These are phyloP conservation scores for Fusarium buharicum DNA, from an alignment of 2,329 filamentous ascomycete species.

Conservation along the genomic window DNA sequence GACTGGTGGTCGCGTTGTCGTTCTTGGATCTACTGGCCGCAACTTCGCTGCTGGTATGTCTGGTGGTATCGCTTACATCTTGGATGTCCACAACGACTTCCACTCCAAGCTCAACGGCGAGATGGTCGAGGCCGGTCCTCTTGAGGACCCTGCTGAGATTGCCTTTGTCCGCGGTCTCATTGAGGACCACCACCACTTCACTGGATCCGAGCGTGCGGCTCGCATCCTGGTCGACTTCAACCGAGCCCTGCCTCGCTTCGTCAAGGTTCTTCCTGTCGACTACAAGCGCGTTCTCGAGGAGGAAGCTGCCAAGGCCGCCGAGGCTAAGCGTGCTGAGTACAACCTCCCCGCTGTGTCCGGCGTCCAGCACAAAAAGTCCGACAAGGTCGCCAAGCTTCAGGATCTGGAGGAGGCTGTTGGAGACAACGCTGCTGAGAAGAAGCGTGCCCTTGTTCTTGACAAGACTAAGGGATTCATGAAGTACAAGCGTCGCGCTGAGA, in stretches of 20 bases:
- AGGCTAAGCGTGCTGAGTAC: conserved; percentile 85
- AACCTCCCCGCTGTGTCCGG: conserved; percentile 81
- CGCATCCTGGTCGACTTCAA: conserved; percentile 96
- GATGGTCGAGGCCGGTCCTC: conserved; percentile 89
- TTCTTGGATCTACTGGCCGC: conserved; percentile 88
- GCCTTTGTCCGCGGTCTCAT: conserved; percentile 90
- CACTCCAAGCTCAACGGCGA: conserved; percentile 93
- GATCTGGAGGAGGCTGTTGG: conserved; percentile 94
- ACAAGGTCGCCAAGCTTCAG: conserved; percentile 75
- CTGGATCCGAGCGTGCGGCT: conserved; percentile 92
- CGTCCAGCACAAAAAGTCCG: conserved; percentile 67
- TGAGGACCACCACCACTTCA: conserved; percentile 98
- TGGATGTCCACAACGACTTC: conserved; percentile 91
- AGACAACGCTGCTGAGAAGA: conserved; percentile 87
- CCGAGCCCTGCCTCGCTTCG: conserved; percentile 86
- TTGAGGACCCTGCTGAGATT: conserved; percentile 89
- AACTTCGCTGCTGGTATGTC: conserved; percentile 99
- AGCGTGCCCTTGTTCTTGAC: conserved; percentile 90
- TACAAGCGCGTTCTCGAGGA: conserved; percentile 94
- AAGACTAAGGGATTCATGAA: conserved; percentile 99
- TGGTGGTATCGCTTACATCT: conserved; percentile 93
- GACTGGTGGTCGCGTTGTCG: conserved; percentile 91
- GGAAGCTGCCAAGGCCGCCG: conserved; percentile 84
- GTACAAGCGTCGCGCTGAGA: conserved; percentile 91
- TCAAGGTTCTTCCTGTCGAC: conserved; percentile 93